These are phyloP conservation scores for Huntiella abstrusa DNA, from an alignment of 2,329 filamentous ascomycete genomes.

Conservation along the genomic window DNA sequence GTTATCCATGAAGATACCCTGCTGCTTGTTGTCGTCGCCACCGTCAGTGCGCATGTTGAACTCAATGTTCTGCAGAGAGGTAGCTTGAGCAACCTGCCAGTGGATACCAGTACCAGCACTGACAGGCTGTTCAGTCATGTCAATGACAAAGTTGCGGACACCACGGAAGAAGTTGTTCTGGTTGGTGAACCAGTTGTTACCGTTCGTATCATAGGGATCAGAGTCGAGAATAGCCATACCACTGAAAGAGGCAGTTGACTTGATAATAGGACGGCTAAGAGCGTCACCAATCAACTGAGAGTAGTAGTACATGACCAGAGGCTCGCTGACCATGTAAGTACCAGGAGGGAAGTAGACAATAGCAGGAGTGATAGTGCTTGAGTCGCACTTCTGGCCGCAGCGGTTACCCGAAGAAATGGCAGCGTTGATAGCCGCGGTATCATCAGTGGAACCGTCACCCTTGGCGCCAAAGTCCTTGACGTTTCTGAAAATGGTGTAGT, in stretches of 20 bases:
- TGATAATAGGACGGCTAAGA: constrained; percentile 50
- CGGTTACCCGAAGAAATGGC: constrained; percentile 63
- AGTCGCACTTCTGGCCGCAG: constrained; percentile 68
- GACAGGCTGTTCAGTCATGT: constrained; percentile 46
- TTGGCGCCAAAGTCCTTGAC: constrained; percentile 58
- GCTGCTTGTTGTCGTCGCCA: constrained; percentile 45
- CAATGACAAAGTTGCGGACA: constrained; percentile 65
- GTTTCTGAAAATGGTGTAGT: constrained; percentile 59
- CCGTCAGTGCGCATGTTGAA: constrained; percentile 60
- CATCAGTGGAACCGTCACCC: constrained; percentile 53
- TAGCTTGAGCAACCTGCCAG: constrained; percentile 75
- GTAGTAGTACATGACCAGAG: constrained; percentile 78
- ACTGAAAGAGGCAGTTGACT: constrained; percentile 51
- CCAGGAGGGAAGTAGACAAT: constrained; percentile 84
- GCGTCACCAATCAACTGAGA: constrained; percentile 82
- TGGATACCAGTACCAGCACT: constrained; percentile 52
- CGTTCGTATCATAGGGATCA: constrained; percentile 57
- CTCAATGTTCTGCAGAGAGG: constrained; percentile 60
- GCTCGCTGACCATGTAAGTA: constrained; percentile 62
- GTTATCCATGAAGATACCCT: constrained; percentile 72
- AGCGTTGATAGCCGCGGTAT: constrained; percentile 72
- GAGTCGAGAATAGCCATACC: constrained; percentile 83
- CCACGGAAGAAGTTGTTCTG: constrained; percentile 74
- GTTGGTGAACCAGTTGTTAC: constrained; percentile 60
- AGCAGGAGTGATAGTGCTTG: constrained; percentile 63